These are phyloP conservation scores for Ustilago nuda DNA, from an alignment of 1,284 basidiomycete species.

Conservation along the genomic window DNA sequence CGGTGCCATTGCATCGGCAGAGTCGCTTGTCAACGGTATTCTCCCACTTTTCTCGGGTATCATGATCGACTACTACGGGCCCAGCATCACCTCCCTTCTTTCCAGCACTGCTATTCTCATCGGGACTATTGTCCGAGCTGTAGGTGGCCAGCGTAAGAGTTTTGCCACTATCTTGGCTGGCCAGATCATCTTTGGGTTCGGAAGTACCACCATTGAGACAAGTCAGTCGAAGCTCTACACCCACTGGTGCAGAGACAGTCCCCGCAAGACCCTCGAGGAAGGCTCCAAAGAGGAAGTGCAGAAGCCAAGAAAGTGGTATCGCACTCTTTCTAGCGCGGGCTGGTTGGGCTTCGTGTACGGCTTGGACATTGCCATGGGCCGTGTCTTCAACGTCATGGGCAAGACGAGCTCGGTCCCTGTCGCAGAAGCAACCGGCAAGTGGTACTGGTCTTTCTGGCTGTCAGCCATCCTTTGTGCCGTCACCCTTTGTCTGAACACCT, in stretches of 20 bases:
- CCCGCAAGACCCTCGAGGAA: neutral
- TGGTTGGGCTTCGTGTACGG: slow-evolving; percentile 60
- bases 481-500: slow-evolving; percentile 61
- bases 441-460: slow-evolving; percentile 70
- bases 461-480: slow-evolving; percentile 65
- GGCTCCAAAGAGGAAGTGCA: neutral
- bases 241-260: slow-evolving; percentile 36
- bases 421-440: slow-evolving; percentile 67
- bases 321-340: slow-evolving; percentile 21
- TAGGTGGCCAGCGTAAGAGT: slow-evolving; percentile 37
- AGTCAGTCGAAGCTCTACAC: slow-evolving; percentile 65
- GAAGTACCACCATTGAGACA: slow-evolving; percentile 67
- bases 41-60: slow-evolving; percentile 71
- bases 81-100: slow-evolving; percentile 54
- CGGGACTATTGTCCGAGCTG: slow-evolving; percentile 67
- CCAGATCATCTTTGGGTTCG: slow-evolving; percentile 59
- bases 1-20: slow-evolving; percentile 71
- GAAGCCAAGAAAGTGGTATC: slow-evolving; percentile 7
- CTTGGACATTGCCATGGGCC: slow-evolving; percentile 67
- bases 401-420: slow-evolving; percentile 69
- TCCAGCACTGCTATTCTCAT: slow-evolving; percentile 65
- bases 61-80: slow-evolving; percentile 71
- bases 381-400: slow-evolving; percentile 53
- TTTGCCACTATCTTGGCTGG: slow-evolving; percentile 58
- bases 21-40: slow-evolving; percentile 71